Evolutionary conservation across 805 yeast genomes (phyloP).

Genomic region (Yamadazyma akitaensis): DNA sequence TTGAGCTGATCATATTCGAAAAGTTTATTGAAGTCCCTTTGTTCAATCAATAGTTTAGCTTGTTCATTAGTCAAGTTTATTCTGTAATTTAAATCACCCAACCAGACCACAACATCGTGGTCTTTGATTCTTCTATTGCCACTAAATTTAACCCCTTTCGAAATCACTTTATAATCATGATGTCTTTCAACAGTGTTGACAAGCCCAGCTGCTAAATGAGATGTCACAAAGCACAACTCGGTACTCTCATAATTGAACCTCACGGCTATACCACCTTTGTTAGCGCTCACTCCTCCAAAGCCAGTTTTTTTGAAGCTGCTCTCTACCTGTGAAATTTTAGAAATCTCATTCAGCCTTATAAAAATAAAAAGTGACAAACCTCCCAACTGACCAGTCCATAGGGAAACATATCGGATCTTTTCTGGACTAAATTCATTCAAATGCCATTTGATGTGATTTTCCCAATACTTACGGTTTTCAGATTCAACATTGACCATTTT

Average conservation of each 20-base stretch:
- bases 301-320: conserved; percentile 87
- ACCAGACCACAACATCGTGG: conserved; percentile 84
- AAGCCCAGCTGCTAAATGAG: conserved; percentile 94
- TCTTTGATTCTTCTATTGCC: conserved; percentile 49
- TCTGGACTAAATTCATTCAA: conserved; percentile 37
- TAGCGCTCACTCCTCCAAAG: conserved; percentile 82
- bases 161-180: conserved; percentile 77
- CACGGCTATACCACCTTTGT: conserved; percentile 77
- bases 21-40: conserved; percentile 47
- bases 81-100: conserved; percentile 92
- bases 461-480: conserved; percentile 60
- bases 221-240: conserved; percentile 71
- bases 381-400: conserved; percentile 81
- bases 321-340: conserved; percentile 57
- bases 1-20: conserved; percentile 76
- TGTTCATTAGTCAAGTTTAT: conserved; percentile 67
- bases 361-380: conserved; percentile 76
- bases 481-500: conserved; percentile 80
- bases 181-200: conserved; percentile 79
- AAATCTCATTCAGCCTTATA: conserved; percentile 50
- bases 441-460: conserved; percentile 50
- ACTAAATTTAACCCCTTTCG: conserved; percentile 65
- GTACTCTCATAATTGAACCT: conserved; percentile 65
- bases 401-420: conserved; percentile 47
- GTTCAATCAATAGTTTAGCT: conserved; percentile 53